phyloP scores from a whole-genome alignment of 352 stramenopile species.

The Albugo laibachii region DNA sequence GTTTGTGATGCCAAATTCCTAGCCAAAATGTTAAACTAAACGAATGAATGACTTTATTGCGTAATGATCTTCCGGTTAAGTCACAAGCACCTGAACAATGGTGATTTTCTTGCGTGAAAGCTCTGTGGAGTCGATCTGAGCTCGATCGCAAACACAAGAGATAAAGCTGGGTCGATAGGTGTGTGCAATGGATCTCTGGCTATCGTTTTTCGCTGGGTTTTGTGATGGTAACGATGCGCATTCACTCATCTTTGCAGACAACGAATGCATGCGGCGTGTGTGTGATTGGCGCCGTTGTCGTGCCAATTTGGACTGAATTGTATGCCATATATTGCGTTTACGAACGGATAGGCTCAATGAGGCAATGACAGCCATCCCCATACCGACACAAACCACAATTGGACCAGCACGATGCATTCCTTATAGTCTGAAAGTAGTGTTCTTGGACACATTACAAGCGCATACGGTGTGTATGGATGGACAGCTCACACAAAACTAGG shows the following conservation, averaged over 20 bases:
- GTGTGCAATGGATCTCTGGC: conserved; percentile 1
- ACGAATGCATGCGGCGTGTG: neutral
- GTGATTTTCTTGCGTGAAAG: conserved; percentile 50
- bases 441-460: too few species aligned
- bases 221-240: neutral
- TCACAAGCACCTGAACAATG: conserved; percentile 31
- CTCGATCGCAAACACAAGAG: conserved; percentile 18
- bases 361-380: conserved; percentile 48
- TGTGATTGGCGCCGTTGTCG: neutral
- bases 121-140: conserved; percentile 8
- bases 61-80: neutral
- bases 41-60: neutral
- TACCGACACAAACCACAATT: conserved; percentile 29
- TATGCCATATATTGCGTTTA: conserved; percentile 29
- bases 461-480: too few species aligned
- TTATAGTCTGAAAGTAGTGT: too few species aligned
- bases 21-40: conserved; percentile 64
- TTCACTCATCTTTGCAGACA: neutral
- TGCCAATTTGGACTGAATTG: conserved; percentile 7
- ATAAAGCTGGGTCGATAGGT: neutral
- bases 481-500: too few species aligned
- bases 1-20: conserved; percentile 70
- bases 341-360: conserved; percentile 34
- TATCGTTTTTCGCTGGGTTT: neutral
- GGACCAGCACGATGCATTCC: too few species aligned